Conservation (phyloP, 495 filamentous ascomycete species). For the Neurospora sp. region DNA sequence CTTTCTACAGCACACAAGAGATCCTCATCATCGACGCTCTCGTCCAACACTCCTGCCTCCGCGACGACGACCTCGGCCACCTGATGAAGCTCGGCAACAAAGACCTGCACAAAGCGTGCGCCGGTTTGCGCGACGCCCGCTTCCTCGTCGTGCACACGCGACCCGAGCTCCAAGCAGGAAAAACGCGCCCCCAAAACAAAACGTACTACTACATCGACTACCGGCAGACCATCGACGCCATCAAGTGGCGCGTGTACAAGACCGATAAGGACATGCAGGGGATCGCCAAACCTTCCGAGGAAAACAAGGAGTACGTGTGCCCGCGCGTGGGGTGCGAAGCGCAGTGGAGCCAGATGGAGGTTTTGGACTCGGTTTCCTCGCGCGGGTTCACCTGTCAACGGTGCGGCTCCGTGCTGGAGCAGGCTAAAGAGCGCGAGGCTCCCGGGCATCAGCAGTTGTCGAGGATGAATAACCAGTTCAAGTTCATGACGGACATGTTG, state of each 20-base stretch:
- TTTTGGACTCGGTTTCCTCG: conserved; percentile 57
- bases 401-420: conserved; percentile 61
- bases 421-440: conserved; percentile 52
- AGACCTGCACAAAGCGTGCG: conserved; percentile 78
- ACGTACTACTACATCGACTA: conserved; percentile 98
- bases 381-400: conserved; percentile 76
- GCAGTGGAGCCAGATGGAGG: conserved; percentile 80
- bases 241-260: conserved; percentile 85
- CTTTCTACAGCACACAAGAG: conserved; percentile 86
- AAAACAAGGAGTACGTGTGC: conserved; percentile 86
- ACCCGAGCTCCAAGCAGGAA: conserved; percentile 66
- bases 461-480: conserved; percentile 77
- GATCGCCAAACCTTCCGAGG: conserved; percentile 65
- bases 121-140: conserved; percentile 71
- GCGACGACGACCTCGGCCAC: conserved; percentile 77
- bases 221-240: conserved; percentile 85
- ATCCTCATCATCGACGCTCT: conserved; percentile 88
- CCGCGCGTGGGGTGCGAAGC: conserved; percentile 50
- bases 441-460: conserved; percentile 82
- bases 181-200: conserved; percentile 67
- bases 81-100: conserved; percentile 82
- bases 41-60: conserved; percentile 77
- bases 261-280: conserved; percentile 77
- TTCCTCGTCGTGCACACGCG: conserved; percentile 77
- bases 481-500: conserved; percentile 71